These are phyloP conservation scores for Aspergillus tubingensis DNA, from an alignment of 2,329 filamentous ascomycete genomes.

Conservation along the genomic window DNA sequence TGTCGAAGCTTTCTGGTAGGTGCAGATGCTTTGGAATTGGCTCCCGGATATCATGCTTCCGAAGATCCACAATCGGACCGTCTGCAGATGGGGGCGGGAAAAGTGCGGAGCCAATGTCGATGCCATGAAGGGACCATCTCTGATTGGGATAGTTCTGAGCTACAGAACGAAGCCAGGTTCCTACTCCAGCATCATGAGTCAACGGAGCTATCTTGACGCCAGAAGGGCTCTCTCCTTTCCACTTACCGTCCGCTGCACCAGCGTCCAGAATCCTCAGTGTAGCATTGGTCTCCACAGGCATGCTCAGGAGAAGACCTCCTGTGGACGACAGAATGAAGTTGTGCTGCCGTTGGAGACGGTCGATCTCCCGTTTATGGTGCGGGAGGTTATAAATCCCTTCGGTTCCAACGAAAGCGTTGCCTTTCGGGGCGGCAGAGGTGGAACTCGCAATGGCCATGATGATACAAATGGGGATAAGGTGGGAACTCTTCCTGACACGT, in stretches of 20 bases:
- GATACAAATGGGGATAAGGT: too few relatives aligned
- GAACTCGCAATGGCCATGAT: too few relatives aligned
- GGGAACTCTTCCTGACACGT: too few relatives aligned
- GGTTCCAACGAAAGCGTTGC: constrained; percentile 11
- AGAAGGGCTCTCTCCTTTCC: neutral
- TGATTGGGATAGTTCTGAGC: constrained; percentile 4
- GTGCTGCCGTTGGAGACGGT: constrained; percentile 15
- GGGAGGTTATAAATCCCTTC: constrained; percentile 17
- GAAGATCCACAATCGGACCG: constrained; percentile 1
- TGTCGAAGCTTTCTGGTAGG: constrained; percentile 10
- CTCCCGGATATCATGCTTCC: constrained; percentile 10
- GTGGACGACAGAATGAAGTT: constrained; percentile 14
- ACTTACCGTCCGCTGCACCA: constrained; percentile 17
- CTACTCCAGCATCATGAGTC: neutral
- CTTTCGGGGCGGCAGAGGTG: neutral
- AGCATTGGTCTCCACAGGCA: neutral
- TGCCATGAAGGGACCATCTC: constrained; percentile 7
- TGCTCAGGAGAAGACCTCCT: constrained; percentile 1
- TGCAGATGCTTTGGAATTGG: constrained; percentile 11
- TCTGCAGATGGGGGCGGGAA: constrained; percentile 1
- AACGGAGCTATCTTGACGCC: neutral
- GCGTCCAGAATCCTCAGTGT: constrained; percentile 9
- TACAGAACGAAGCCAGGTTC: constrained; percentile 14
- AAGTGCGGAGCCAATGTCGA: constrained; percentile 12
- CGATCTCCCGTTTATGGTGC: constrained; percentile 14